phyloP scores from a whole-genome alignment of 2,329 filamentous ascomycete genomes.

The Cladosporium sp. region DNA sequence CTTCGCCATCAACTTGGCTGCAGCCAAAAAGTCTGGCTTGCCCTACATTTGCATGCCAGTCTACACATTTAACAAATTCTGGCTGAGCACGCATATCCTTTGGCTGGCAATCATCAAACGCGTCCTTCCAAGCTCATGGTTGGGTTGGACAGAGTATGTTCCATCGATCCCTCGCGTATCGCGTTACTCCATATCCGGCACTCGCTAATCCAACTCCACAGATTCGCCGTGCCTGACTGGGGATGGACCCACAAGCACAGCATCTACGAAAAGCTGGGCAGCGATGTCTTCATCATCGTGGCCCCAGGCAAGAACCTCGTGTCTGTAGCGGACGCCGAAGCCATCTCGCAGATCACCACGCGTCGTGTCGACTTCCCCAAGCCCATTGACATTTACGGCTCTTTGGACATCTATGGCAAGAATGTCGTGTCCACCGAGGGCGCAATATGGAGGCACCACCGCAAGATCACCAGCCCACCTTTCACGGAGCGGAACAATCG shows the following conservation, averaged over 20 bases:
- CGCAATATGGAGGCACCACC: conserved; percentile 64
- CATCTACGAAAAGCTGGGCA: conserved; percentile 55
- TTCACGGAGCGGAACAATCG: conserved; percentile 75
- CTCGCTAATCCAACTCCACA: conserved; percentile 24
- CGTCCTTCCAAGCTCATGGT: conserved; percentile 51
- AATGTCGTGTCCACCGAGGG: conserved; percentile 72
- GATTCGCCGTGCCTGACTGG: conserved; percentile 58
- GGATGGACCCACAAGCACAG: conserved; percentile 53
- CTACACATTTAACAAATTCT: conserved; percentile 49
- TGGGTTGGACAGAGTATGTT: conserved; percentile 57
- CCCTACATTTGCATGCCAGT: conserved; percentile 41
- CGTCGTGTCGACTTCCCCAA: conserved; percentile 70
- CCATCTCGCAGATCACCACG: conserved; percentile 61
- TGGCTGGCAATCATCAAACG: conserved; percentile 54
- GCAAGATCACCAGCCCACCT: conserved; percentile 65
- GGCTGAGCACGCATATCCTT: conserved; percentile 52
- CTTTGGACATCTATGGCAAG: conserved; percentile 61
- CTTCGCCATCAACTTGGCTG: conserved; percentile 38
- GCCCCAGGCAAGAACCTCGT: conserved; percentile 52
- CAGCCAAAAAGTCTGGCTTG: conserved; percentile 44
- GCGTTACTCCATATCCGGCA: neutral
- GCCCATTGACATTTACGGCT: conserved; percentile 55
- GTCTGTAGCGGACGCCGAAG: conserved; percentile 60
- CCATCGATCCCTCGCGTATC: neutral
- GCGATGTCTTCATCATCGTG: conserved; percentile 62